phyloP scores from a whole-genome alignment of 1,139 yeast species.

The Yarrowia galli region DNA sequence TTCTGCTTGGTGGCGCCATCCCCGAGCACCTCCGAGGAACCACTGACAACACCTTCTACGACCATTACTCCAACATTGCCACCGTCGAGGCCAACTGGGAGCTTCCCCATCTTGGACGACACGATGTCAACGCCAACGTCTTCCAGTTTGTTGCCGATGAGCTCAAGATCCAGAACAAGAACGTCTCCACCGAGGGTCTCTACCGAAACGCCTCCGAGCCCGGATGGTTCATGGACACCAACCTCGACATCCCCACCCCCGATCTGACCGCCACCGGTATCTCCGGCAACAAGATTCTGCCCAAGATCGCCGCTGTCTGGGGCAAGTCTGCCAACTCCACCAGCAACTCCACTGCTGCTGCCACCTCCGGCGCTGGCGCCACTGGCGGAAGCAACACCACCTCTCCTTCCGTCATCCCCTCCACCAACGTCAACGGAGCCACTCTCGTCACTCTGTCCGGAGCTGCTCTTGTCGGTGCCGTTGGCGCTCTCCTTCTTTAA shows the following conservation, averaged over 20 bases:
- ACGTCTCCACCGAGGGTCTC: slow-evolving; percentile 38
- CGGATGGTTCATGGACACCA: slow-evolving; percentile 32
- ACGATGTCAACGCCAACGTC: slow-evolving; percentile 58
- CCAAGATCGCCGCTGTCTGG: slow-evolving; percentile 29
- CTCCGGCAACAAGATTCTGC: slow-evolving; percentile 36
- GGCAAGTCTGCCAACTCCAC: slow-evolving; percentile 7
- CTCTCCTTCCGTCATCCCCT: slow-evolving; percentile 5
- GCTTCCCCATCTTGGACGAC: slow-evolving; percentile 57
- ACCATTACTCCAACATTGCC: slow-evolving; percentile 58
- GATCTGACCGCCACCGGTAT: slow-evolving; percentile 15
- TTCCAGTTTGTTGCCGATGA: slow-evolving; percentile 54
- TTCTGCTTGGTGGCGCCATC: slow-evolving; percentile 55
- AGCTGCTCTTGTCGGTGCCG: slow-evolving; percentile 20
- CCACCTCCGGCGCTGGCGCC: slow-evolving; percentile 22
- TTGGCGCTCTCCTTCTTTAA: slow-evolving; percentile 25
- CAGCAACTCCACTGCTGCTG: background rate
- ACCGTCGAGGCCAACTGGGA: slow-evolving; percentile 59
- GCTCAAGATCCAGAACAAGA: slow-evolving; percentile 50
- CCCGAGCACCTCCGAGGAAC: slow-evolving; percentile 54
- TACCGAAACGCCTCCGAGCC: slow-evolving; percentile 36
- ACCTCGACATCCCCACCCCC: slow-evolving; percentile 15
- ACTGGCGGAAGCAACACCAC: slow-evolving; percentile 13
- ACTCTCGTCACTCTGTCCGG: slow-evolving; percentile 20
- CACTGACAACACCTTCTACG: slow-evolving; percentile 56
- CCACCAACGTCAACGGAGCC: slow-evolving; percentile 13